Base-by-base conservation (phyloP, 768 basidiomycete genomes). In the Tylopilus intermedius region DNA sequence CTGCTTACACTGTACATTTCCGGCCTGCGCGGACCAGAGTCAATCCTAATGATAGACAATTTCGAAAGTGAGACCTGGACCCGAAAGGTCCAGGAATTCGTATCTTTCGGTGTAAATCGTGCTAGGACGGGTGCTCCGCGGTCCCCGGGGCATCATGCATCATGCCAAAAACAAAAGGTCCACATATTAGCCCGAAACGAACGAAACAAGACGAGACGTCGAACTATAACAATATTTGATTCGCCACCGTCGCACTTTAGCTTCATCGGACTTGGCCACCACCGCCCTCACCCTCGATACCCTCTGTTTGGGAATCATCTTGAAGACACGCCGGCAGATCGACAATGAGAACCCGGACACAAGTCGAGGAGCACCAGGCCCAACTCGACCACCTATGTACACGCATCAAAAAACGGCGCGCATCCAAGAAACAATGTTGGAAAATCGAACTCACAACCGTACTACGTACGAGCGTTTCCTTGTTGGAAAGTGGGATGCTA, bases 171-270 rank as follows among this genome's bases (percentile, higher is more conserved):
- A 6, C 14, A 24, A 22, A 22, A n/a, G 7, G 35, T 9, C 13
- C 29, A 24, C 22, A 44, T 7, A n/a, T 55, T 0, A 53, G 42
- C 42, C 44, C 29, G 21, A 47, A 40, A 32, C 6, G 18, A 21
- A 11, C 2, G 21, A 4, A 24, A 30, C 32, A n/a, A 37, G n/a
- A 32, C 11, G 47, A 26, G 27, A 54, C 46, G 44, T 35, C 53
- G 58, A 58, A 84, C 83, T 54, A 76, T 78, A 45, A 84, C 63
- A 33, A 83, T 58, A 18, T 18, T 18, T 18, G 49, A 85, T 65
- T 32, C 72, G 68, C 55, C 71, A 65, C 45, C 66, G 67, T 9
- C 59, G 54, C 26, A 78, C 63, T 5, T 74, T 75, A 0, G 72
- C 72, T 49, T 66, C 61, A 50, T 70, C 68, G 39, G 81, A 79